Conservation (phyloP, 257 asterid genomes). For the Solanum habrochaites region DNA sequence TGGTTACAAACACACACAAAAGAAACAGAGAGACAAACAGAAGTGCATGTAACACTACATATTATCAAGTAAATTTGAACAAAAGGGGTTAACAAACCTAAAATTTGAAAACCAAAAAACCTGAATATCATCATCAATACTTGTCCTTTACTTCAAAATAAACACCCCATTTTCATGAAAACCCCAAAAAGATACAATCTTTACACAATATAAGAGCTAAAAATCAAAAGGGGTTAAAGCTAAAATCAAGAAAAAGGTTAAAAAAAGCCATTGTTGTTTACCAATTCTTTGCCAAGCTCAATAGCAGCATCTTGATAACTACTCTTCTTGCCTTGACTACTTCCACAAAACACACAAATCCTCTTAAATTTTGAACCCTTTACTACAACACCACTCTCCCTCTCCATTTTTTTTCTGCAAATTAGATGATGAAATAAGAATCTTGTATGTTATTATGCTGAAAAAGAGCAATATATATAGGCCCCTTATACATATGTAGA, state of each 20-base stretch:
- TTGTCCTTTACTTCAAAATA: neutral
- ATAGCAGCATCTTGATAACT: conserved; percentile 41
- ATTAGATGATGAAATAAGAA: neutral
- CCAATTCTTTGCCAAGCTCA: conserved; percentile 33
- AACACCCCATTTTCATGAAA: neutral
- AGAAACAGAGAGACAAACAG: neutral
- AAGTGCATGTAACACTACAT: neutral
- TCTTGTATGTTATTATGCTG: neutral
- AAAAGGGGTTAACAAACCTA: neutral
- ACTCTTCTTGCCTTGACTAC: conserved; percentile 33
- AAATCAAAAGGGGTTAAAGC: neutral
- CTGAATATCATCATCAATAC: neutral
- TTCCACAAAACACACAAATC: conserved; percentile 48
- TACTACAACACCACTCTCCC: neutral
- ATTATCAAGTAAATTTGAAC: neutral
- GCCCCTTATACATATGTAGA: neutral
- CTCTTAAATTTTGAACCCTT: conserved; percentile 33
- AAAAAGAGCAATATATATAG: neutral
- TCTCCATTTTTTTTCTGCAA: conserved; percentile 1
- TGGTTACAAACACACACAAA: neutral
- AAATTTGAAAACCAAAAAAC: neutral
- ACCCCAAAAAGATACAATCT: neutral
- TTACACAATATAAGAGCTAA: neutral
- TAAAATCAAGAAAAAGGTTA: neutral
- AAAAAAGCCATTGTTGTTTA: neutral